Evolutionary conservation across 2,329 filamentous ascomycete species (phyloP).

Genomic region (Aspergillus ruber): DNA sequence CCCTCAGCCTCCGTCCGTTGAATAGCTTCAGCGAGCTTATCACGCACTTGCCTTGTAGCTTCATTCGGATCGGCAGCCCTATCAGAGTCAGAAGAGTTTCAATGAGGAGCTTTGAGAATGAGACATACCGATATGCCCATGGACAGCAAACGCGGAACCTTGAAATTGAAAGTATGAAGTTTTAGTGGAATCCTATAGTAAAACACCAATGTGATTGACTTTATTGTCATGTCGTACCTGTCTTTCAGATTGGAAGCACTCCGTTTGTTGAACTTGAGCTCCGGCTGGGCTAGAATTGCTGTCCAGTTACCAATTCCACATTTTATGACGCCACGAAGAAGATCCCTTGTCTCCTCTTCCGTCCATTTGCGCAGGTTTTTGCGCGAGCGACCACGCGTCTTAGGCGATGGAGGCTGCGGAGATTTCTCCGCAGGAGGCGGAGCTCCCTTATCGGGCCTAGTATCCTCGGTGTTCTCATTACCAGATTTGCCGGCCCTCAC

Average conservation of each 20-base stretch:
- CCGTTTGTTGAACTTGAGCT: conserved; percentile 52
- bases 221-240: conserved; percentile 29
- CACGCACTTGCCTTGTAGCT: conserved; percentile 30
- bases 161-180: conserved; percentile 10
- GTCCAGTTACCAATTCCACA: conserved; percentile 62
- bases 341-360: conserved; percentile 53
- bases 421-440: conserved; percentile 6
- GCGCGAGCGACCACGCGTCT: conserved; percentile 34
- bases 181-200: conserved; percentile 5
- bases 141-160: conserved; percentile 52
- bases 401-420: conserved; percentile 24
- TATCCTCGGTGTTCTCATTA: conserved; percentile 5
- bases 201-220: conserved; percentile 13
- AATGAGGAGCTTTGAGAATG: background rate
- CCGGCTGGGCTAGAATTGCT: conserved; percentile 51
- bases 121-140: conserved; percentile 35
- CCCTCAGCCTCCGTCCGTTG: conserved; percentile 24
- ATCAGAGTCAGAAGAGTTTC: conserved; percentile 4
- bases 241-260: conserved; percentile 61
- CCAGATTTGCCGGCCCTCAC: conserved; percentile 2
- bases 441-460: conserved; percentile 1
- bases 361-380: conserved; percentile 52
- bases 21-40: conserved; percentile 28
- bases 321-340: conserved; percentile 53
- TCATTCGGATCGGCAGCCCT: conserved; percentile 31